Percentiles rank a stretch among this genome's conserved stretches.
Evolutionary conservation across 1,284 basidiomycete genomes (phyloP).

Genomic region (Ceratobasidium sp.): DNA sequence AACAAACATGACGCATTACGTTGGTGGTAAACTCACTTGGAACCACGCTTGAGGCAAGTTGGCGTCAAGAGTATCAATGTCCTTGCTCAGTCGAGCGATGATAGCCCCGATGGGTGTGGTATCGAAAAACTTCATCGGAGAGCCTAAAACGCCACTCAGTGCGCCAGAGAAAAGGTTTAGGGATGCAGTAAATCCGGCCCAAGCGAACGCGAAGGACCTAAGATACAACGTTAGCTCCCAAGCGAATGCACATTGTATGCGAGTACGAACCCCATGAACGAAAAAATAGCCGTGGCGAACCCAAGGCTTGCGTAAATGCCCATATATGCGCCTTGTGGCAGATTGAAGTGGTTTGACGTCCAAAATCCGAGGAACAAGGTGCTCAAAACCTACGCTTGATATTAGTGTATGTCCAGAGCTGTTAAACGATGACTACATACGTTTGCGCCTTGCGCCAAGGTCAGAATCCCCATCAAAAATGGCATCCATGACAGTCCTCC

Average conservation of each 20-base stretch:
- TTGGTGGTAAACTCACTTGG: constrained; percentile 49
- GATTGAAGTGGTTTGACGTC: constrained; percentile 63
- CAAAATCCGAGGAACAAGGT: constrained; percentile 62
- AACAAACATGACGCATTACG: constrained; percentile 8
- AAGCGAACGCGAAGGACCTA: constrained; percentile 58
- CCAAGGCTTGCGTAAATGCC: constrained; percentile 76
- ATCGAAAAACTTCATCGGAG: constrained; percentile 84
- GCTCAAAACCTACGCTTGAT: constrained; percentile 55
- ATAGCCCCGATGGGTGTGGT: constrained; percentile 81
- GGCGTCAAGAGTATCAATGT: constrained; percentile 61
- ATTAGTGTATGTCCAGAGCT: background rate
- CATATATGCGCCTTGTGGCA: constrained; percentile 71
- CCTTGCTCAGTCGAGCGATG: constrained; percentile 71
- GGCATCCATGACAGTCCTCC: constrained; percentile 63
- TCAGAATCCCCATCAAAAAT: constrained; percentile 58
- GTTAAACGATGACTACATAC: constrained; percentile 38
- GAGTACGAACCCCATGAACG: constrained; percentile 66
- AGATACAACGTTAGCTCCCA: background rate
- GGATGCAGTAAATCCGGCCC: constrained; percentile 71
- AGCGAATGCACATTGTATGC: background rate
- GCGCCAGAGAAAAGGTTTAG: constrained; percentile 72
- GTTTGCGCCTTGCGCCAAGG: constrained; percentile 54
- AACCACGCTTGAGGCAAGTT: constrained; percentile 55
- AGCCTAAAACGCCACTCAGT: constrained; percentile 69
- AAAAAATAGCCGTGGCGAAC: constrained; percentile 68